Evolutionary conservation across 768 basidiomycete species (phyloP), one percentile per base, ranked within the genome.

Genomic region (Lyophyllum decastes): DNA sequence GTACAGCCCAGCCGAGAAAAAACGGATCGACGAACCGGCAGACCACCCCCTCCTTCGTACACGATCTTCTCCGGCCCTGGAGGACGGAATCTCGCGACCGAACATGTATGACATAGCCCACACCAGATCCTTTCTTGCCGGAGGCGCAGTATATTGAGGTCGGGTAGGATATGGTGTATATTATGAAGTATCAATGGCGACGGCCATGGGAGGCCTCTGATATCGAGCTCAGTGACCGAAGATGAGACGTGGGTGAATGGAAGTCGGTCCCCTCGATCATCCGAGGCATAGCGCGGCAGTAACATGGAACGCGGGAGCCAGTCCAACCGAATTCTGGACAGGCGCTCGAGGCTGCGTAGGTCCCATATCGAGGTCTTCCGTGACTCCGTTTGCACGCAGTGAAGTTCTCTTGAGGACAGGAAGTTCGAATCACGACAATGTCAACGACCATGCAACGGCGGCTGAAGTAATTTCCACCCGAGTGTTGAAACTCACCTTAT

Each of bases 51-150:
- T 14, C 64, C 70, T 49, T 58, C 64, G 51, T 77, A 76, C 0
- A 68, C 51, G 7, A 75, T 55, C 16, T 58, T 65, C 9, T 64
- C 60, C 9, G 71, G 70, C 0, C 64, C 63, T 2, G 68, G 61
- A 1, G 62, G 58, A 33, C 49, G 60, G 44, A 76, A 72, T 34
- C 63, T 64, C 16, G 70, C 65, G 1, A 57, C 46, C 3, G 61
- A 70, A 52, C 70, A 73, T 2, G 71, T 73, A 61, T 72, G 58
- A 49, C 76, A 77, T 9, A 77, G 65, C 8, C 71, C 68, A 57
- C 74, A 77, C 74, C 74, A 75, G 24, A 68, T 68, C 41, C 56
- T 64, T 14, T 61, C 52, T 22, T 71, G 68, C 33, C 65, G 60
- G 9, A 74, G 49, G 12, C 64, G 66, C 12, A 76, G 60, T 10